A percentile compares a stretch with the other conserved stretches of the same genome.
Conservation (phyloP, 1,139 yeast species). For the Kodamaea fungicola region DNA sequence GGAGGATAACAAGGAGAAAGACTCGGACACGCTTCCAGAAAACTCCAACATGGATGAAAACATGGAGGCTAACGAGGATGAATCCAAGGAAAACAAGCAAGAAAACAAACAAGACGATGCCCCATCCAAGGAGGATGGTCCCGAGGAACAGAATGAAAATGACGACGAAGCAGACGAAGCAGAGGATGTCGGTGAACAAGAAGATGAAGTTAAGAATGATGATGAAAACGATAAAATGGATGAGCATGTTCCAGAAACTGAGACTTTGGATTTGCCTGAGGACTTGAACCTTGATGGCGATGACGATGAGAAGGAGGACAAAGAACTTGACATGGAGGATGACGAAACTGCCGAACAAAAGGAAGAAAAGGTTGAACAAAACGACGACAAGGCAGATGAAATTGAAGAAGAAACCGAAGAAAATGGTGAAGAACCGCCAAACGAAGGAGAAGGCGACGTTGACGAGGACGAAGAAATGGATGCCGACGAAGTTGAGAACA, state of each 20-base stretch:
- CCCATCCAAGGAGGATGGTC: conserved; percentile 28
- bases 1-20: conserved; percentile 69
- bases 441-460: conserved; percentile 13
- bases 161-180: conserved; percentile 49
- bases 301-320: conserved; percentile 53
- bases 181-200: conserved; percentile 74
- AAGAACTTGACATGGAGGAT: conserved; percentile 31
- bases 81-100: conserved; percentile 38
- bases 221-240: conserved; percentile 65
- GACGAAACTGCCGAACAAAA: conserved; percentile 54
- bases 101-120: conserved; percentile 28
- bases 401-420: conserved; percentile 18
- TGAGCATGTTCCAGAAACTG: conserved; percentile 73
- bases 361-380: conserved; percentile 30
- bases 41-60: conserved; percentile 54
- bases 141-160: conserved; percentile 27
- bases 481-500: conserved; percentile 17
- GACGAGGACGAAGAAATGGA: conserved; percentile 17
- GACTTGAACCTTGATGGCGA: conserved; percentile 77
- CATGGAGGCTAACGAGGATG: conserved; percentile 60
- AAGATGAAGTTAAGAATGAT: conserved; percentile 70
- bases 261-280: conserved; percentile 80
- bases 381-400: conserved; percentile 20
- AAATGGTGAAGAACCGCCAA: conserved; percentile 19
- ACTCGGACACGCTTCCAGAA: conserved; percentile 65